Base-by-base conservation (phyloP, 371 early-diverging fungal genomes). In the Actinomortierella ambigua region DNA sequence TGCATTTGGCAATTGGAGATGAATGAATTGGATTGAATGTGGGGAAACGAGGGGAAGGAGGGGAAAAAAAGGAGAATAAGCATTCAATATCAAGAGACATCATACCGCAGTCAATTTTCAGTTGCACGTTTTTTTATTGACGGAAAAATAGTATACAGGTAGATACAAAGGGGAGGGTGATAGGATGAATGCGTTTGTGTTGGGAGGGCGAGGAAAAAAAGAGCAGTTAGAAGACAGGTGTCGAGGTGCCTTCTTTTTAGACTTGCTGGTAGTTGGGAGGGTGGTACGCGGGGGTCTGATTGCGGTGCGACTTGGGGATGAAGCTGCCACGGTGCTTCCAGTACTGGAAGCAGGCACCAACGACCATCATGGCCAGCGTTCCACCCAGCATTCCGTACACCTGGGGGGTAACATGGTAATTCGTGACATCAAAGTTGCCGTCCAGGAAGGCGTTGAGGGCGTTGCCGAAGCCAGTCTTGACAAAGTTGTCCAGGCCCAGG, bases 311-410 rank as follows among this genome's bases (percentile, higher is more conserved):
- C 73, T 71, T 71, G 46, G 73, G 73, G 28, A 71, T 63, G 55
- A 66, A 71, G 14, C 66, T 56, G 0, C 63, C 73, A 44, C 73
- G 62, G 56, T 71, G 73, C 63, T 62, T 66, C 50, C 56, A 65
- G 60, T 66, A 86, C 69, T 87, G 88, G 55, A 85, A 70, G 68
- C 86, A 64, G 17, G 66, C 48, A 46, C 84, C 84, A 20, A 84
- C 58, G 55, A 86, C 50, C 49, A 85, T 79, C 55, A 85, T 58
- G 34, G 63, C 84, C 26, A 85, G 55, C 48, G 80, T 77, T 18
- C 85, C 88, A 27, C 77, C 86, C 13, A 87, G 57, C 86, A 85
- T 85, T 22, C 84, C 83, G 22, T 85, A 78, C 1, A 87, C 66
- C 53, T 79, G 69, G 26, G 75, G 50, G 5, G 68, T 71, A 22